Base-by-base conservation (phyloP, 306 rosid genomes). In the Ammopiptanthus mongolicus region DNA sequence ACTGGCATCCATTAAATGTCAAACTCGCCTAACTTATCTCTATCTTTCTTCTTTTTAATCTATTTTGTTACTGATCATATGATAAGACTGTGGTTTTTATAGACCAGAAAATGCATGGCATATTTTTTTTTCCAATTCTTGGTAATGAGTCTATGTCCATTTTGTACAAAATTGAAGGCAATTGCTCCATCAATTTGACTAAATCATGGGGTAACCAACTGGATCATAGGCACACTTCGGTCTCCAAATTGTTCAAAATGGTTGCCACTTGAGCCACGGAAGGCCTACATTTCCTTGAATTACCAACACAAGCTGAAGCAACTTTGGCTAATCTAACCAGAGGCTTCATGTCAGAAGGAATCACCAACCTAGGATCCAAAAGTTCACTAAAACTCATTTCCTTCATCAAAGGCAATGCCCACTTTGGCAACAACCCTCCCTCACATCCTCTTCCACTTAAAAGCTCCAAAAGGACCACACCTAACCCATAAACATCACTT, bases 381-480 rank as follows among this genome's bases (percentile, higher is more conserved):
- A 95, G 37, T 74, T 91, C 96, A 74, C 41, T 19, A 55, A 79
- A 81, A 29, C 80, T 90, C 78, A 29, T 81, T 34, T 81, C 91
- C 61, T 84, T 91, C 0, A 95, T 91, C 91, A 95, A 81, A 72
- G 97, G 96, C 92, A 86, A 67, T 12, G 89, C 91, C 98, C 97
- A 91, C 13, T 86, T 90, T 18, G 78, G 89, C 15, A 94, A 51
- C 42, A 70, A 62, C 2, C 96, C 96, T 63, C 84, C 89, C 46
- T 90, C 92, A 68, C 93, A 86, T 5, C 69, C 68, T 73, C 93
- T 90, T 36, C 98, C 98, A 77, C 91, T 95, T 78, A 95, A 69
- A 71, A 95, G 56, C 87, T 95, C 96, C 73, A 95, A 83, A 57
- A 91, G 37, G 14, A 95, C 85, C 56, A 95, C 89, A 25, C 98